Base-by-base conservation (phyloP, 768 basidiomycete genomes). In the Naganishia friedmannii region DNA sequence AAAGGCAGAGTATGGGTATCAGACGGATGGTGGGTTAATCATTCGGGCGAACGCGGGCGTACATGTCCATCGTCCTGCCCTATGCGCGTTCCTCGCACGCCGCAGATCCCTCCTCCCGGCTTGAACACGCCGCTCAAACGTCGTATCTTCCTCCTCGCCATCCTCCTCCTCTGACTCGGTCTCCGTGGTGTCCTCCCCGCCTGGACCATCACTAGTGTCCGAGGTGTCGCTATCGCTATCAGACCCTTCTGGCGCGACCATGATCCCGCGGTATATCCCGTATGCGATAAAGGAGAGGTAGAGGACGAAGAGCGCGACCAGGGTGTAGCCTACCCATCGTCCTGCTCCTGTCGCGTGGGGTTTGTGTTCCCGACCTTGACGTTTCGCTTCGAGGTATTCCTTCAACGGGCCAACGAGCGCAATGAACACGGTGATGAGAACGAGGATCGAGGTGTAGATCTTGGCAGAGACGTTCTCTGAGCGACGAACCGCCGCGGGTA, bases 191-290 rank as follows among this genome's bases (percentile, higher is more conserved):
- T 65, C 28, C 10, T 67, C 66, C 9, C 8, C 19, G 48, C 48
- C 48, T 4, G 3, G 3, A 21, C n/a, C 19, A 12, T 26, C 48
- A 23, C 37, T 32, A 17, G 34, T 29, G 13, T 58, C 65, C 2
- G 69, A 70, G 3, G 51, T 29, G 34, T 66, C 65, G 53, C 45
- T 51, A 12, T 48, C 19, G 48, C n/a, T 54, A n/a, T 72, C 73
- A 12, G 69, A 71, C 6, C 67, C 68, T 67, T 75, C 73, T 26
- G 74, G 74, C 19, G 72, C 72, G 53, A 56, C 65, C 3, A 75
- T 58, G 28, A 69, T 26, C n/a, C 74, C 74, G 34, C 67, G 53
- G 48, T 68, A 69, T 53, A 75, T 75, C 32, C 65, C 70, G 53
- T 56, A 72, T 9, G 71, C 73, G 48, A 75, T 69, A 2, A 45